Evolutionary conservation across 2,329 filamentous ascomycete species (phyloP).

Genomic region (Ceratocystis destructans): DNA sequence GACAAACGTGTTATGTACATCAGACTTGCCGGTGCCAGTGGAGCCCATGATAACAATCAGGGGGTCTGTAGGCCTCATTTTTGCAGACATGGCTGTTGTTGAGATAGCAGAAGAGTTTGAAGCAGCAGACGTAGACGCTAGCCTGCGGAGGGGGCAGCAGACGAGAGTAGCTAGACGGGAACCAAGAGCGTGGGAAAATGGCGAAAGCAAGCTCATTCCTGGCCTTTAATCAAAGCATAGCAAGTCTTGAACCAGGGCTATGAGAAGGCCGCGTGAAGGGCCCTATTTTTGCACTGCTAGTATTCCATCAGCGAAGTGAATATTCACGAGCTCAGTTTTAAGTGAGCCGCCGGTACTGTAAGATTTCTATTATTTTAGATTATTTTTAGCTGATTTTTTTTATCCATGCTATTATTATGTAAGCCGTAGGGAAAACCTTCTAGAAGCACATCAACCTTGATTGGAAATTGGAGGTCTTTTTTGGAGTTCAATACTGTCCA

Average conservation of each 20-base stretch:
- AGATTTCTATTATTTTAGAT: not conserved
- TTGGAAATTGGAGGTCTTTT: not conserved
- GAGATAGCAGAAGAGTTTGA: not conserved
- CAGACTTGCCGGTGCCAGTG: constrained; percentile 86
- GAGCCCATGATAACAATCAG: constrained; percentile 75
- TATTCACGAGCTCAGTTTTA: not conserved
- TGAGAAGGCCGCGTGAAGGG: too few relatives aligned
- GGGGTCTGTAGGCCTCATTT: constrained; percentile 36
- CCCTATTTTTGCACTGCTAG: too few relatives aligned
- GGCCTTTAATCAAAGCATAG: not conserved
- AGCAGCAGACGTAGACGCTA: not conserved
- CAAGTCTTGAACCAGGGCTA: not conserved
- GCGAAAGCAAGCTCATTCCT: constrained; percentile 2
- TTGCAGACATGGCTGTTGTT: constrained; percentile 25
- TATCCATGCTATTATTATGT: not conserved
- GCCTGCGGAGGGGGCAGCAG: not conserved
- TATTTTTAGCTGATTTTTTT: not conserved
- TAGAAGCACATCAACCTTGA: constrained; percentile 4
- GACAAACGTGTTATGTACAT: constrained; percentile 38
- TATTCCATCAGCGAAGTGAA: too few relatives aligned
- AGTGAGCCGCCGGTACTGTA: not conserved
- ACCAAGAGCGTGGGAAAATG: not conserved
- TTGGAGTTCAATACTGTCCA: not conserved
- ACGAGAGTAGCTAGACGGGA: not conserved
- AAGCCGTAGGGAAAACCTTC: not conserved